Percentiles rank a stretch among this genome's conserved stretches.
phyloP scores from a whole-genome alignment of 1,139 yeast species.

The Yamadazyma pseudoaaseri region DNA sequence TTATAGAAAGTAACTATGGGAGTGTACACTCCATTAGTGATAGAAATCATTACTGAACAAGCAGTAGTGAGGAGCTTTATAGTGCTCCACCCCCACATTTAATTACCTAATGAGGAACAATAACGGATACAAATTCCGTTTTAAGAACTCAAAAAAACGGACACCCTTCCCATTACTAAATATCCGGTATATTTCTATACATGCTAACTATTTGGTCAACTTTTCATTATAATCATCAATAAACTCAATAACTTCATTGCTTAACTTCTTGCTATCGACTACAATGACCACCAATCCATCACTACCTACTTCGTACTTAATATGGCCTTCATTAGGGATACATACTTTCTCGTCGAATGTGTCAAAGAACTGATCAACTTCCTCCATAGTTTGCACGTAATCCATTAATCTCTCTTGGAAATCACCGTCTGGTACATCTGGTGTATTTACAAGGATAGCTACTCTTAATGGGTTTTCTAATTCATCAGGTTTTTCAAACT shows the following conservation, averaged over 20 bases:
- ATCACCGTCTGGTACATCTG: conserved; percentile 32
- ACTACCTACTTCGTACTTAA: conserved; percentile 70
- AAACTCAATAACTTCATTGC: conserved; percentile 32
- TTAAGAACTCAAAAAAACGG: no score
- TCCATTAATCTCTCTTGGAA: conserved; percentile 53
- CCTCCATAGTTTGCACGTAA: conserved; percentile 44
- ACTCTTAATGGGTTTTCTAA: conserved; percentile 46
- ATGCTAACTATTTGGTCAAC: conserved; percentile 3
- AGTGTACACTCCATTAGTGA: conserved; percentile 22
- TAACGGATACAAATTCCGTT: no score
- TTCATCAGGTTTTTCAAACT: conserved; percentile 23
- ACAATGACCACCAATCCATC: conserved; percentile 68
- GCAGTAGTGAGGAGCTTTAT: conserved; percentile 3
- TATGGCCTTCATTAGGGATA: conserved; percentile 63
- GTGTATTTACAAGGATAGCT: conserved; percentile 39
- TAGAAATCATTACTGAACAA: background rate
- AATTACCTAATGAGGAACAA: background rate
- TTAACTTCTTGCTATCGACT: conserved; percentile 37
- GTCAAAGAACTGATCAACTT: conserved; percentile 60
- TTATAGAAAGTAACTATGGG: conserved; percentile 38
- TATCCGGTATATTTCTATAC: no score
- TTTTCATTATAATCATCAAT: conserved; percentile 32
- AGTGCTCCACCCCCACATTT: background rate
- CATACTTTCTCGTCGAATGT: conserved; percentile 59
- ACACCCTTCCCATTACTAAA: no score